A percentile compares a stretch with the other conserved stretches of the same genome.
Evolutionary conservation across 495 filamentous ascomycete genomes (phyloP).

Genomic region (Peziza echinospora): DNA sequence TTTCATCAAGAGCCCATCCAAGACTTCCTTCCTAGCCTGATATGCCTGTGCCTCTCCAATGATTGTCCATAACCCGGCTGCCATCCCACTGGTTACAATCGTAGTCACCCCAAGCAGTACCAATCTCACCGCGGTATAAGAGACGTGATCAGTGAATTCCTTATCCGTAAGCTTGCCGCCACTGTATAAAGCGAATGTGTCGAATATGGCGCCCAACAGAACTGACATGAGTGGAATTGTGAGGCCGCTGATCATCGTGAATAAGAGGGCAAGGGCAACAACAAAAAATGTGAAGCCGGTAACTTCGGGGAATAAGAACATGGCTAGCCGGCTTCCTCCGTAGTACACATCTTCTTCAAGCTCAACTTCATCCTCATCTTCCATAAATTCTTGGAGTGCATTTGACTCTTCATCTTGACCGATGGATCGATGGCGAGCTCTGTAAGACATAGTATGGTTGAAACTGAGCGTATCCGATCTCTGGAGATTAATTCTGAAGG

Average conservation of each 20-base stretch:
- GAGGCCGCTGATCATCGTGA: constrained; percentile 39
- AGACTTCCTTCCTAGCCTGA: constrained; percentile 39
- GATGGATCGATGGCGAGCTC: too few relatives aligned
- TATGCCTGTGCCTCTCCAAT: constrained; percentile 67
- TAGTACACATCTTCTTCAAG: neutral
- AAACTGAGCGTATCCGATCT: too few relatives aligned
- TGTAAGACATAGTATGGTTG: too few relatives aligned
- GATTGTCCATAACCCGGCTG: constrained; percentile 44
- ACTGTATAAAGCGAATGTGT: constrained; percentile 26
- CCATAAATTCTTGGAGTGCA: neutral
- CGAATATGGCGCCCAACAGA: constrained; percentile 56
- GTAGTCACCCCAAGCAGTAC: constrained; percentile 35
- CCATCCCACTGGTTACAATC: constrained; percentile 43
- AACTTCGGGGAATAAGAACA: neutral
- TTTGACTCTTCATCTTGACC: neutral
- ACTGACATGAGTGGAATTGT: constrained; percentile 43
- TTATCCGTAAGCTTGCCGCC: constrained; percentile 27
- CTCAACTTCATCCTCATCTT: neutral
- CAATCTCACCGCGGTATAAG: constrained; percentile 36
- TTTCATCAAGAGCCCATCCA: constrained; percentile 42
- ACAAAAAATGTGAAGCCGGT: neutral
- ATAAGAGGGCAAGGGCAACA: constrained; percentile 7
- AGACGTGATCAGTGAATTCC: constrained; percentile 33
- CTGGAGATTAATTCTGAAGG: too few relatives aligned
- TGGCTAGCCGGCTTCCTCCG: neutral